Evolutionary conservation across 106 monocot genomes (phyloP).

Genomic region (Allium fistulosum): DNA sequence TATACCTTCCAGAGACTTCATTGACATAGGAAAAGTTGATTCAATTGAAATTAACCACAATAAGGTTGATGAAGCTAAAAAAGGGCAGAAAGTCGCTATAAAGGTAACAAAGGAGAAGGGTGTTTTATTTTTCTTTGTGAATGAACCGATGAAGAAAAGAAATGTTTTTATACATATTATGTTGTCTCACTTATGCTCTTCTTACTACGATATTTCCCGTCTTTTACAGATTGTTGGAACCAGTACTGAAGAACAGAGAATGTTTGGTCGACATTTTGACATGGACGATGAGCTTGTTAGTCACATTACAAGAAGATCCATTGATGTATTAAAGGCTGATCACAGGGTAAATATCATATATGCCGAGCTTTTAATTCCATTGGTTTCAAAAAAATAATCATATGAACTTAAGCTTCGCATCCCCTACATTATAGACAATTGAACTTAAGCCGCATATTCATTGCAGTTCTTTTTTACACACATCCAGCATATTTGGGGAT

Average conservation of each 20-base stretch:
- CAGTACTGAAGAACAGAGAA: conserved; percentile 11
- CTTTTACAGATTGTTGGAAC: conserved; percentile 6
- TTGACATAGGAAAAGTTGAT: conserved; percentile 77
- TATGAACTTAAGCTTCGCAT: too few relatives aligned
- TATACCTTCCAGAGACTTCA: conserved; percentile 69
- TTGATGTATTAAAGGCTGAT: conserved; percentile 77
- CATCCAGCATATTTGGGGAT: too few relatives aligned
- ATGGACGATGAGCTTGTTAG: conserved; percentile 88
- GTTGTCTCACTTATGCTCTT: too few relatives aligned
- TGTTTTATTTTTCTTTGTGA: conserved; percentile 10
- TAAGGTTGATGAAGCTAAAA: conserved; percentile 78
- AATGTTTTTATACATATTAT: too few relatives aligned
- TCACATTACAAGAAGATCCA: conserved; percentile 84
- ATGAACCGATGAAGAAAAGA: too few relatives aligned
- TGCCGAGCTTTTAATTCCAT: too few relatives aligned
- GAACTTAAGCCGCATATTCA: too few relatives aligned
- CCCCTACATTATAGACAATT: too few relatives aligned
- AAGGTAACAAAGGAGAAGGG: conserved; percentile 48
- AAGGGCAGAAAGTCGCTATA: conserved; percentile 89
- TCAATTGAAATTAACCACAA: conserved; percentile 95
- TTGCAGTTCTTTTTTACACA: too few relatives aligned
- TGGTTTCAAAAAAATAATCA: too few relatives aligned
- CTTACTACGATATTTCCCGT: too few relatives aligned
- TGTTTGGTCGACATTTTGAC: conserved; percentile 84
- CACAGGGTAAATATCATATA: conserved; percentile 49